A percentile compares a stretch with the other conserved stretches of the same genome.
Evolutionary conservation across 768 basidiomycete species (phyloP).

Genomic region (Atractiella rhizophila): DNA sequence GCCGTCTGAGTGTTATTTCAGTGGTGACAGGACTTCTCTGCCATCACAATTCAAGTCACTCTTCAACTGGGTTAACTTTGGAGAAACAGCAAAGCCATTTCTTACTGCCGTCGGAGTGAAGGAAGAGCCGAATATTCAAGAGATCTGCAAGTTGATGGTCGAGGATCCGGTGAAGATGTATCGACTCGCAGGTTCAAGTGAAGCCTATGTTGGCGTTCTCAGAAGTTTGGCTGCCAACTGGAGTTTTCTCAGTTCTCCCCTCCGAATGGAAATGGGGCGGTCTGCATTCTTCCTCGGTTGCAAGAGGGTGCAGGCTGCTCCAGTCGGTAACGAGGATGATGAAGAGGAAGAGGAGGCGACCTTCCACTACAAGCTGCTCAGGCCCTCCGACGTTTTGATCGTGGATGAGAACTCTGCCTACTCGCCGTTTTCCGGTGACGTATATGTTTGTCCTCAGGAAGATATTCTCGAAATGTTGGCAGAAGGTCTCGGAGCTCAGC

Average conservation of each 20-base stretch:
- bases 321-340: slow-evolving; percentile 43
- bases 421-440: slow-evolving; percentile 1
- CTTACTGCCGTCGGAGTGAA: slow-evolving; percentile 65
- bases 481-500: slow-evolving; percentile 41
- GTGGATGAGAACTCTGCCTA: slow-evolving; percentile 50
- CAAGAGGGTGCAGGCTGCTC: slow-evolving; percentile 32
- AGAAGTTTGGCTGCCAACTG: slow-evolving; percentile 1
- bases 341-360: slow-evolving; percentile 25
- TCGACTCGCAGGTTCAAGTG: slow-evolving; percentile 39
- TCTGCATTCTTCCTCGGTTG: slow-evolving; percentile 48
- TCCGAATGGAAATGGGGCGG: slow-evolving; percentile 36
- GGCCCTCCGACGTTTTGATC: slow-evolving; percentile 34
- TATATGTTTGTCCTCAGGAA: slow-evolving; percentile 38
- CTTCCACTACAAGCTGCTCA: slow-evolving; percentile 7
- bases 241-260: slow-evolving; percentile 18
- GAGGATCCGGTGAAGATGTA: slow-evolving; percentile 47
- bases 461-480: slow-evolving; percentile 81
- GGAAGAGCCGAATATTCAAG: slow-evolving; percentile 54
- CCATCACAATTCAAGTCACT: slow-evolving; percentile 40
- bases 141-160: slow-evolving; percentile 33
- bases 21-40: not conserved
- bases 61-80: slow-evolving; percentile 76
- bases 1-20: slow-evolving; percentile 1
- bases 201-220: slow-evolving; percentile 29
- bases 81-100: slow-evolving; percentile 52